Evolutionary conservation across 2,329 filamentous ascomycete genomes (phyloP), one percentile per base, ranked within the genome.

Genomic region (Xylariaceae sp.): DNA sequence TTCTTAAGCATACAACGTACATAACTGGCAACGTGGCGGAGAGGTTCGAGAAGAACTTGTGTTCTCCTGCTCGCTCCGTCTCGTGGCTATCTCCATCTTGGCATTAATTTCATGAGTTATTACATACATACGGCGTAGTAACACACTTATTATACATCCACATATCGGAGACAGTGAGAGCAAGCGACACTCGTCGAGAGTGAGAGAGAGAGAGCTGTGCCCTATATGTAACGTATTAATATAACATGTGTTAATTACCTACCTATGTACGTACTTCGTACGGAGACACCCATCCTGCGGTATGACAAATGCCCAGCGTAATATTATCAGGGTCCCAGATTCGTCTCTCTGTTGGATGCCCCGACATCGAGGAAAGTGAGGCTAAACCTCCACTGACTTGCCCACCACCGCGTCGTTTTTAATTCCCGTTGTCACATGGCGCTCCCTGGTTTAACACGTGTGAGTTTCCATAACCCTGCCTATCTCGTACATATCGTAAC

Each of bases 291-390:
- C 42, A 15, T 45, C 6, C 45, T 58, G 55, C 50, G 35, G 61
- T 58, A 58, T 61, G 58, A 62, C 61, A 56, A 51, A 53, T 53
- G 37, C 49, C 30, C 9, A 44, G 50, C 53, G 23, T 13, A 15
- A 13, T 45, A 45, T 45, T 45, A n/a, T 11, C 9, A 23, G 4
- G 17, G 47, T 49, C 17, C 47, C 47, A 18, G 42, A 53, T 56
- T 39, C 37, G 48, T 35, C 57, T 49, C 17, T 23, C 51, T 57
- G 51, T 6, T 39, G 35, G 37, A 51, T 18, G 45, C 17, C 35
- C n/a, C n/a, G 30, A 11, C 11, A 30, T 30, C 9, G 11, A 15
- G 23, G 23, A 56, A 49, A 50, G 44, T 58, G 39, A 53, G 47
- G 30, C 51, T 45, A 9, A 44, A 30, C 23, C 44, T 51, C 51